A percentile compares a stretch with the other conserved stretches of the same genome.
These are phyloP conservation scores for Orbilia blumenaviensis DNA, from an alignment of 2,329 filamentous ascomycete species.

Conservation along the genomic window DNA sequence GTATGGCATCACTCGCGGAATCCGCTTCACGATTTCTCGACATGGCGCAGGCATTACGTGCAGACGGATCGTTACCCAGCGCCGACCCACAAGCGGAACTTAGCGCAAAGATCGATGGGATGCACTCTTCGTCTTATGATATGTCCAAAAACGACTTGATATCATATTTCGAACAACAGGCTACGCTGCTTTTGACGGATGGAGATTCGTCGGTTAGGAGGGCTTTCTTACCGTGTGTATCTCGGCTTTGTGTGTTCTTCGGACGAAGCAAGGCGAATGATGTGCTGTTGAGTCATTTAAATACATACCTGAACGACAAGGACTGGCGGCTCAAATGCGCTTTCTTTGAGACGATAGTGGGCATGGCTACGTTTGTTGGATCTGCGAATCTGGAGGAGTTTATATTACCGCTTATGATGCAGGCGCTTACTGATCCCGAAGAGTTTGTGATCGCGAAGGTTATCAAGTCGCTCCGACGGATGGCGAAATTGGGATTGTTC, in stretches of 20 bases:
- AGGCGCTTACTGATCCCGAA: conserved; percentile 89
- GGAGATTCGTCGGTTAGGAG: conserved; percentile 83
- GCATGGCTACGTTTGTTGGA: conserved; percentile 88
- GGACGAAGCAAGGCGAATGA: conserved; percentile 91
- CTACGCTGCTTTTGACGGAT: conserved; percentile 89
- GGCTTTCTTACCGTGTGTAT: conserved; percentile 89
- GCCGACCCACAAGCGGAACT: conserved; percentile 82
- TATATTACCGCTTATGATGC: conserved; percentile 93
- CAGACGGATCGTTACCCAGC: conserved; percentile 80
- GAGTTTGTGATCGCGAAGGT: conserved; percentile 94
- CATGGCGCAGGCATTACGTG: conserved; percentile 85
- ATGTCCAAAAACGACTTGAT: conserved; percentile 74
- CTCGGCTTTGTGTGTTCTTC: conserved; percentile 93
- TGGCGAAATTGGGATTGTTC: conserved; percentile 86
- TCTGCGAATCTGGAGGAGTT: conserved; percentile 92
- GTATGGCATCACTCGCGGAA: conserved; percentile 84
- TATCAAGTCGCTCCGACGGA: conserved; percentile 83
- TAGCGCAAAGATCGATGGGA: conserved; percentile 84
- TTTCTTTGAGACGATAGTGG: conserved; percentile 94
- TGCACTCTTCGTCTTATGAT: conserved; percentile 60
- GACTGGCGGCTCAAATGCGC: conserved; percentile 97
- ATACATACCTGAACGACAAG: conserved; percentile 94
- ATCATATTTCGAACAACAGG: conserved; percentile 84
- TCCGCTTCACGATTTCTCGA: conserved; percentile 87
- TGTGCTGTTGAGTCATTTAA: conserved; percentile 93